These are phyloP conservation scores for Alternaria sp. DNA, from an alignment of 2,329 filamentous ascomycete genomes.

Conservation along the genomic window DNA sequence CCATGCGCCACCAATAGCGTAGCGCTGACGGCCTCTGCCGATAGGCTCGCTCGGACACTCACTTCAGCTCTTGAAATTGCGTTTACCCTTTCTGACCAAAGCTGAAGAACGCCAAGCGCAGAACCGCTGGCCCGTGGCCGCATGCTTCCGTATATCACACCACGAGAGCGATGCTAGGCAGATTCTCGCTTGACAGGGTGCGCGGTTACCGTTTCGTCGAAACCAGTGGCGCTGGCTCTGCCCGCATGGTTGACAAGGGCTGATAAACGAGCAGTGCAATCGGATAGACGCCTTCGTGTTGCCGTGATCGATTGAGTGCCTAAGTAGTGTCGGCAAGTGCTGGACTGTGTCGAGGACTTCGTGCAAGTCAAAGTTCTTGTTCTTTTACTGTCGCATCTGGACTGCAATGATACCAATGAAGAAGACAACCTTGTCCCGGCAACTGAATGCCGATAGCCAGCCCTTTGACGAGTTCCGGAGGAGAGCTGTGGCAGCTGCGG, in stretches of 20 bases:
- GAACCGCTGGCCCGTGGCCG: not conserved
- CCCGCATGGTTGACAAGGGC: not conserved
- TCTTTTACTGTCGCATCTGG: not conserved
- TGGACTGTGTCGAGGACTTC: not conserved
- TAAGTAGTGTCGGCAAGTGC: too few species aligned
- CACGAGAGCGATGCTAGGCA: not conserved
- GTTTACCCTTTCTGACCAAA: not conserved
- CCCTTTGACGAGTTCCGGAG: conserved; percentile 19
- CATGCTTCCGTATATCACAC: not conserved
- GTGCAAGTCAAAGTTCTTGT: not conserved
- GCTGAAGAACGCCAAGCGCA: conserved; percentile 4
- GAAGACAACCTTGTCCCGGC: conserved; percentile 17
- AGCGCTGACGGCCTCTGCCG: conserved; percentile 11
- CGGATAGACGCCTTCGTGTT: not conserved
- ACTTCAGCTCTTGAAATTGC: not conserved
- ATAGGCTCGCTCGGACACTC: not conserved
- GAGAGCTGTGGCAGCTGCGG: not conserved
- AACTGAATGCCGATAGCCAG: conserved; percentile 17
- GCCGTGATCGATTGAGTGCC: not conserved
- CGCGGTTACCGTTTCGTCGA: not conserved
- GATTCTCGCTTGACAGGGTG: not conserved
- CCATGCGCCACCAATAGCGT: conserved; percentile 27
- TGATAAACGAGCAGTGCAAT: not conserved
- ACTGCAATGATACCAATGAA: not conserved
- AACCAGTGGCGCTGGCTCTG: not conserved